These are phyloP conservation scores for Beta lomatogona DNA, from an alignment of 179 eudicot genomes.

Conservation along the genomic window DNA sequence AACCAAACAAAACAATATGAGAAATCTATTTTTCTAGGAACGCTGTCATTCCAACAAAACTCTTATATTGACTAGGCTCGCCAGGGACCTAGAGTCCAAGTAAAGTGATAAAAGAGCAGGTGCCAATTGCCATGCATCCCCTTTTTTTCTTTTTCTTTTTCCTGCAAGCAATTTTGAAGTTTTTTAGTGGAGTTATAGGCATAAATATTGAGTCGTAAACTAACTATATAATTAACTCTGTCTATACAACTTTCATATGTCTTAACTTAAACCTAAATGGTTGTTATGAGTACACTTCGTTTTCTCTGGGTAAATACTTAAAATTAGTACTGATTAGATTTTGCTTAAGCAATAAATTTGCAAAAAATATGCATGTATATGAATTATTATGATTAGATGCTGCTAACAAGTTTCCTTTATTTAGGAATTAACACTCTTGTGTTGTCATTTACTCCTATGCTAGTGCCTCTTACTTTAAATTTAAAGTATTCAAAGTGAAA, in stretches of 20 bases:
- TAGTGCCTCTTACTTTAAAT: conserved; percentile 22
- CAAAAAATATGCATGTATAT: neutral
- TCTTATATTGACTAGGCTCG: neutral
- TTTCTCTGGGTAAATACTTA: neutral
- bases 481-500: conserved; percentile 14
- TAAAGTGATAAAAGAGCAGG: neutral
- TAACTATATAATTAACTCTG: neutral
- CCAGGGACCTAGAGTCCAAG: neutral
- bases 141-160: neutral
- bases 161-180: neutral
- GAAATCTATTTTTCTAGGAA: too few relatives aligned
- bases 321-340: neutral
- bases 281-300: neutral
- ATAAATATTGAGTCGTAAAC: neutral
- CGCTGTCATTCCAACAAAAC: neutral
- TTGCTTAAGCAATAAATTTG: conserved; percentile 12
- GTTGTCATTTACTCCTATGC: conserved; percentile 20
- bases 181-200: neutral
- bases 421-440: conserved; percentile 4
- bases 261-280: neutral
- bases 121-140: neutral
- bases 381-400: neutral
- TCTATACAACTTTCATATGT: neutral
- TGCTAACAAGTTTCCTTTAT: neutral
- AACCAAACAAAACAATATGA: too few relatives aligned